Evolutionary conservation across 2,329 filamentous ascomycete genomes (phyloP).

Genomic region (Sclerotinia glacialis): DNA sequence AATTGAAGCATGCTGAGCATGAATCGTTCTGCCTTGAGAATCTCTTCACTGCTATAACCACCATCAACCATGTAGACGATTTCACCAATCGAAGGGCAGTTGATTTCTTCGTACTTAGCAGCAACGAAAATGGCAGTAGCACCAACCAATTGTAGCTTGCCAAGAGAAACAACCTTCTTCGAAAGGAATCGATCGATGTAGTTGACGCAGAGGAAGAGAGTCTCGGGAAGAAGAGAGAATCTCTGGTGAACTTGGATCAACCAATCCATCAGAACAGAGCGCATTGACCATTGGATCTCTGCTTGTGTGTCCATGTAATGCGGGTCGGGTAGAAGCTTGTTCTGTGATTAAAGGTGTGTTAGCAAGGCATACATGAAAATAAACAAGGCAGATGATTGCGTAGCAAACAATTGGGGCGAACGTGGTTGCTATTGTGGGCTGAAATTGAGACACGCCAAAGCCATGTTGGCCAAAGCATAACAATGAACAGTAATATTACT

Average conservation of each 20-base stretch:
- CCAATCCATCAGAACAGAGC: constrained; percentile 96
- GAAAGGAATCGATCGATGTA: constrained; percentile 97
- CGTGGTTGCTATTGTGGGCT: neutral
- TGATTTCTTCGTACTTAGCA: constrained; percentile 98
- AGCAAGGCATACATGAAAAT: constrained; percentile 21
- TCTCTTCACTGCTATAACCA: constrained; percentile 85
- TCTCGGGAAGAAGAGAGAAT: constrained; percentile 89
- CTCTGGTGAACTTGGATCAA: constrained; percentile 92
- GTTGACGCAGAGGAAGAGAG: constrained; percentile 90
- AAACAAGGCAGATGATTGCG: constrained; percentile 1
- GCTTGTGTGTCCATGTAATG: constrained; percentile 96
- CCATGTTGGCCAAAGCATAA: neutral
- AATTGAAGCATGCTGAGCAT: constrained; percentile 97
- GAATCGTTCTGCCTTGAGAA: constrained; percentile 94
- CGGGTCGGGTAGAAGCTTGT: constrained; percentile 77
- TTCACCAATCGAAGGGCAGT: constrained; percentile 90
- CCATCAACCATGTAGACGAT: constrained; percentile 98
- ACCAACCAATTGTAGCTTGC: constrained; percentile 92
- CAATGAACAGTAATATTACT: constrained; percentile 13
- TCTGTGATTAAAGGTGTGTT: constrained; percentile 46
- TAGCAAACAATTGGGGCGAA: constrained; percentile 16
- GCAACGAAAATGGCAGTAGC: constrained; percentile 95
- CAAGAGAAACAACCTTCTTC: constrained; percentile 88
- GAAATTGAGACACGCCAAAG: neutral
- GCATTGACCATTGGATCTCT: constrained; percentile 99